These are phyloP conservation scores for Stellera chamaejasme DNA, from an alignment of 345 rosid species.

Conservation along the genomic window DNA sequence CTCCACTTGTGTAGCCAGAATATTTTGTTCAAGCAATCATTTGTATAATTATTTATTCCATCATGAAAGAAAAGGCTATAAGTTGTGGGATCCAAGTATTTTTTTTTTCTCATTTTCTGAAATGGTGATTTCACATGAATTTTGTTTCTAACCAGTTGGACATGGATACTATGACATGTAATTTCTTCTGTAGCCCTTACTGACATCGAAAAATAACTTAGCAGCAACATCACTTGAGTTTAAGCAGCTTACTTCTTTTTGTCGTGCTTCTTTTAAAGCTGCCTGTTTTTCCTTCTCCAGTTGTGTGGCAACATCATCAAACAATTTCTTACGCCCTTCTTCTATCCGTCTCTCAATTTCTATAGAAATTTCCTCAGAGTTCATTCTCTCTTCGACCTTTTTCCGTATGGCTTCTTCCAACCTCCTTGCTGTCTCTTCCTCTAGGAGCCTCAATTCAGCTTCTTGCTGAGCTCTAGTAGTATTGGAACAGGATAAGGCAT, in stretches of 20 bases:
- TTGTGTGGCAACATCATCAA: conserved; percentile 48
- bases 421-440: conserved; percentile 69
- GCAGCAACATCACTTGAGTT: conserved; percentile 3
- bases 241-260: conserved; percentile 45
- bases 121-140: neutral
- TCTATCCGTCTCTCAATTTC: conserved; percentile 52
- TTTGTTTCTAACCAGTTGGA: neutral
- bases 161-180: neutral
- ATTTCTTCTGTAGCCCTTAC: too few species aligned
- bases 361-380: conserved; percentile 34
- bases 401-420: conserved; percentile 68
- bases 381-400: conserved; percentile 68
- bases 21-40: too few species aligned
- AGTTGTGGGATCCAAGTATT: too few species aligned
- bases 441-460: conserved; percentile 53
- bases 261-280: conserved; percentile 62
- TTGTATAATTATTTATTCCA: too few species aligned
- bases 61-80: too few species aligned
- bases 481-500: conserved; percentile 2
- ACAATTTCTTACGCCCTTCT: conserved; percentile 62
- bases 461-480: conserved; percentile 47
- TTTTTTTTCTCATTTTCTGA: neutral
- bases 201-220: neutral
- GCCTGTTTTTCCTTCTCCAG: conserved; percentile 61
- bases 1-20: too few species aligned